phyloP scores from a whole-genome alignment of 345 rosid genomes.

The Carallia brachiata region DNA sequence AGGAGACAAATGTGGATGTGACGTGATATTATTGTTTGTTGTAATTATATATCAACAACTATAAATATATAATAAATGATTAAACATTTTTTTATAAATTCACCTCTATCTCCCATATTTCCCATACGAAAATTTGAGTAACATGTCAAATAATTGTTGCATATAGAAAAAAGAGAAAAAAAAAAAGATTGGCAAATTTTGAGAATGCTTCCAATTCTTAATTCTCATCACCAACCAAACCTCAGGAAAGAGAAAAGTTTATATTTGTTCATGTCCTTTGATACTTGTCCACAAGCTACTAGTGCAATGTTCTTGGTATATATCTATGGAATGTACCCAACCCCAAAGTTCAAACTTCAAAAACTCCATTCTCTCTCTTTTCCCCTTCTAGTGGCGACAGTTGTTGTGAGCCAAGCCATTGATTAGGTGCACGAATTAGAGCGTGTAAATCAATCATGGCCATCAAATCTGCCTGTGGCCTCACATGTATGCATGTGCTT shows the following conservation, averaged over 20 bases:
- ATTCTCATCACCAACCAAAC: conserved; percentile 14
- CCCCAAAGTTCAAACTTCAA: conserved; percentile 2
- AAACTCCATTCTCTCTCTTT: not conserved
- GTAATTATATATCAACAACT: too few species aligned
- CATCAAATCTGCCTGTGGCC: conserved; percentile 15
- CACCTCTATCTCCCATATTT: too few species aligned
- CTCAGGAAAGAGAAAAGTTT: not conserved
- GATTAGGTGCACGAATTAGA: not conserved
- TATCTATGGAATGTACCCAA: not conserved
- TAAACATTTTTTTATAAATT: too few species aligned
- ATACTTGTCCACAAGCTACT: conserved; percentile 9
- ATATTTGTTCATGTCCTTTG: conserved; percentile 5
- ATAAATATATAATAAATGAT: too few species aligned
- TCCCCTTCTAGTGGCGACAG: not conserved
- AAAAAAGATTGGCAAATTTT: not conserved
- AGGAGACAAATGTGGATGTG: too few species aligned
- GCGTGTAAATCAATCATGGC: conserved; percentile 29
- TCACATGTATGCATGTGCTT: conserved; percentile 78
- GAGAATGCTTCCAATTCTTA: conserved; percentile 1
- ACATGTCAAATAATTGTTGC: too few species aligned
- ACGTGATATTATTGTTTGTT: too few species aligned
- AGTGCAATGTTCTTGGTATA: not conserved
- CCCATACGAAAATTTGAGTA: too few species aligned
- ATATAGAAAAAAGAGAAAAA: not conserved
- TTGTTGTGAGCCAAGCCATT: conserved; percentile 11